A percentile compares a stretch with the other conserved stretches of the same genome.
Evolutionary conservation across 2,329 filamentous ascomycete genomes (phyloP).

Genomic region (Xylariaceae sp.): DNA sequence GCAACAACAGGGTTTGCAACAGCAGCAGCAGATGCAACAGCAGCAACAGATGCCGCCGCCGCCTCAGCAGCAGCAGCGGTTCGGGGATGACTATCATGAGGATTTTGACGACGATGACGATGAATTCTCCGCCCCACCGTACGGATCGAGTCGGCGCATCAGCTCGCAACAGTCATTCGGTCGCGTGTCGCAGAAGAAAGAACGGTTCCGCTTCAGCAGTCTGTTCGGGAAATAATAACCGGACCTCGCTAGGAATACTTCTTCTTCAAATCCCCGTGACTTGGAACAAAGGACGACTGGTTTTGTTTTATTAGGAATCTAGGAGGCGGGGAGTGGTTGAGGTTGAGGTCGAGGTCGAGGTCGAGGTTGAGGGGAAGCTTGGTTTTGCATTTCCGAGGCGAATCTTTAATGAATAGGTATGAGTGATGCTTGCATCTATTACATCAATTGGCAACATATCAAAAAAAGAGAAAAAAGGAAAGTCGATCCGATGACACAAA

Average conservation of each 20-base stretch:
- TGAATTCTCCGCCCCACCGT: constrained; percentile 24
- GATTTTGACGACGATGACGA: constrained; percentile 21
- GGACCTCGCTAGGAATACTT: neutral
- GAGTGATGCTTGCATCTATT: neutral
- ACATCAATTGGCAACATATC: neutral
- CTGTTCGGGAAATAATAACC: constrained; percentile 12
- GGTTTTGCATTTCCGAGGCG: neutral
- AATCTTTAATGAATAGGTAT: neutral
- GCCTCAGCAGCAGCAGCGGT: constrained; percentile 5
- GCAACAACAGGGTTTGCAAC: neutral
- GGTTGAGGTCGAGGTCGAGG: neutral
- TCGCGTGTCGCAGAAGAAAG: constrained; percentile 29
- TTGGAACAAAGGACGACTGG: too few species aligned
- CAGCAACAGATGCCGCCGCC: neutral
- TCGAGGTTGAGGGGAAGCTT: neutral
- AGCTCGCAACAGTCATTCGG: constrained; percentile 33
- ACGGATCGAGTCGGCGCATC: constrained; percentile 25
- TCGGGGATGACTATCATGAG: constrained; percentile 12
- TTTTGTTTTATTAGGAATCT: neutral
- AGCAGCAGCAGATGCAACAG: constrained; percentile 3
- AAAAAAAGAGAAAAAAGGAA: too few species aligned
- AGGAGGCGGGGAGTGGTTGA: neutral
- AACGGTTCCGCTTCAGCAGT: constrained; percentile 31
- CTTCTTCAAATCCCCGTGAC: too few species aligned
- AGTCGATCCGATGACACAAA: too few species aligned